Conservation (phyloP, 2,329 filamentous ascomycete species). For the Helotiales sp. region DNA sequence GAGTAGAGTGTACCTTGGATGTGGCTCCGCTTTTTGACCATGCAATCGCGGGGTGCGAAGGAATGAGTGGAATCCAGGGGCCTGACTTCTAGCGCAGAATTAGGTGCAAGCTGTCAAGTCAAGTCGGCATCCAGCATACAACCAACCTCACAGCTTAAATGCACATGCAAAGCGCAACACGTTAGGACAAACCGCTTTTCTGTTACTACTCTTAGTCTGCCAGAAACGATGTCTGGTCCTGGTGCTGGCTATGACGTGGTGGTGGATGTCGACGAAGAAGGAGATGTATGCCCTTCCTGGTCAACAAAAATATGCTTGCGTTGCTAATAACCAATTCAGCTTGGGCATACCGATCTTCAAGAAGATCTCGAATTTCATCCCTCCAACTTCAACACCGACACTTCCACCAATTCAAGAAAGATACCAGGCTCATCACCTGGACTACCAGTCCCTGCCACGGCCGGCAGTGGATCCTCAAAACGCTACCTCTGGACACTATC, state of each 20-base stretch:
- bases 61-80: not conserved
- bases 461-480: constrained; percentile 65
- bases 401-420: constrained; percentile 51
- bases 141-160: not conserved
- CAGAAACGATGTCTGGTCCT: constrained; percentile 50
- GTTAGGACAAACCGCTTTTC: not conserved
- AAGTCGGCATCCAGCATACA: not conserved
- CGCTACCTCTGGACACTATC: constrained; percentile 89
- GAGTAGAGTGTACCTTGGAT: no score
- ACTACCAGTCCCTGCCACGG: constrained; percentile 63
- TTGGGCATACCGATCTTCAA: constrained; percentile 97
- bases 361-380: constrained; percentile 99
- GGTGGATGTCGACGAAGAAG: constrained; percentile 93
- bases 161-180: not conserved
- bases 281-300: constrained; percentile 52
- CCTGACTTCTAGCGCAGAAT: no score
- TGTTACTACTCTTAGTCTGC: not conserved
- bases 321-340: constrained; percentile 50
- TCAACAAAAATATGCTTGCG: not conserved
- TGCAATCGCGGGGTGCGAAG: not conserved
- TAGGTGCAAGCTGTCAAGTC: not conserved
- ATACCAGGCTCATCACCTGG: constrained; percentile 48
- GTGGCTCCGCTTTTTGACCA: not conserved
- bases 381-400: constrained; percentile 75
- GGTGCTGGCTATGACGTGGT: constrained; percentile 94